Base-by-base conservation (phyloP, 352 stramenopile genomes). In the Globisporangium cystogenes region DNA sequence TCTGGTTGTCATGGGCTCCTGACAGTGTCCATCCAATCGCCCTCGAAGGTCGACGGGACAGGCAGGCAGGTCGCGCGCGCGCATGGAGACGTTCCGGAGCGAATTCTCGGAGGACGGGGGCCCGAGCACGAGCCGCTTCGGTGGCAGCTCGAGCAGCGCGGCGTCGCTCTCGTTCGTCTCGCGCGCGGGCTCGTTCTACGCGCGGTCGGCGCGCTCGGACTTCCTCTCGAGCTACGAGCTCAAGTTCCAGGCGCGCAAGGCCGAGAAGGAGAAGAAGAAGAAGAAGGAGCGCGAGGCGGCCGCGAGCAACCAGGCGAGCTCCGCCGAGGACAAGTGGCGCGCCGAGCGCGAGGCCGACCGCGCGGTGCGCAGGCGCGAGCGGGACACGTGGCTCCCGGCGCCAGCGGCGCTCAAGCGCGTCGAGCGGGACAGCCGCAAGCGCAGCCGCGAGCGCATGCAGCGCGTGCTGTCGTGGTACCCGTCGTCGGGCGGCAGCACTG, bases 221-320 rank as follows among this genome's bases (percentile, higher is more conserved):
- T 81, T 80, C 26, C 36, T 89, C 1, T 76, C 59, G 42, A 79
- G 48, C 53, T 85, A 69, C 41, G 76, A 86, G 61, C 65, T 78
- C 2, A 79, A 77, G 60, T 85, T 86, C 45, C 62, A 67, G 21
- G 55, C 76, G 20, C 74, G 70, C 15, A 82, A 84, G 45, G 65
- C 65, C 23, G 65, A 74, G 23, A 82, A 84, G 41, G 64, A 74
- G 27, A 82, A 82, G 45, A 71, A 76, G 43, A 78, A 77, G 37
- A 74, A 76, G 29, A 63, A 72, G 37, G 68, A 77, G 43, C 62
- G 68, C 44, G 65, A 63, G 7, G 64, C 64, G 33, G 58, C 64
- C 26, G 56, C 39, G n/a, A 64, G 21, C 44, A 72, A 65, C 37
- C 71, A 86, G 48, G 51, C 72, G 44, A 70, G 72, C 26, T 74